Base-by-base conservation (phyloP, 208 protist genomes). In the Trypanosoma congolense region DNA sequence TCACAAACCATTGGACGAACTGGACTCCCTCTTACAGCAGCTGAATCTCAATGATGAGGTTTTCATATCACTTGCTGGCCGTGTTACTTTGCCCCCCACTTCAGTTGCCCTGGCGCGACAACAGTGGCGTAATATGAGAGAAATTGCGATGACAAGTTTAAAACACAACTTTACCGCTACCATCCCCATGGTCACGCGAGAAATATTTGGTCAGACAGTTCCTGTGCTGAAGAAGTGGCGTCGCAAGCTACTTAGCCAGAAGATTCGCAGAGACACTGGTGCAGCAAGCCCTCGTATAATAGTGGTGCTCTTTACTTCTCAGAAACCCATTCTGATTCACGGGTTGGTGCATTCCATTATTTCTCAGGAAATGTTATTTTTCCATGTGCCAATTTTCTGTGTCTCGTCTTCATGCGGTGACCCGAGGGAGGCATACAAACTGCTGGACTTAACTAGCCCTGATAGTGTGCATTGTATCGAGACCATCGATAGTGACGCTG, bases 1-100 rank as follows among this genome's bases (percentile, higher is more conserved):
- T 1, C 36, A 24, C 29, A 24, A 36, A 1, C 49, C 42, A 8
- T 14, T 65, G 22, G 24, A 65, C 0, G 59, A 65, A 21, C 3
- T 65, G 12, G 29, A 40, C 16, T 56, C 42, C 33, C 26, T 65
- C 16, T 19, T 65, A 12, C 28, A 57, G 10, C 40, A 57, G 1
- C 25, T 65, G 3, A 25, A 2, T 16, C 3, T 3, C n/a, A 29
- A 57, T 22, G 59, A 65, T 55, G 19, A 14, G 30, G 50, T 57
- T 12, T 65, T 56, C 57, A 42, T 52, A 0, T 57, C 51, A 2
- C 31, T 65, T 3, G 59, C 49, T 6, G 59, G 59, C n/a, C 26
- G 51, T 18, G 40, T 65, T 24, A 42, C 52, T 31, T 29, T 56
- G 25, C 30, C 28, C 2, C 59, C 50, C 1, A 38, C 30, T 51